These are phyloP conservation scores for Mallotus japonicus DNA, from an alignment of 441 rosid genomes.

Conservation along the genomic window DNA sequence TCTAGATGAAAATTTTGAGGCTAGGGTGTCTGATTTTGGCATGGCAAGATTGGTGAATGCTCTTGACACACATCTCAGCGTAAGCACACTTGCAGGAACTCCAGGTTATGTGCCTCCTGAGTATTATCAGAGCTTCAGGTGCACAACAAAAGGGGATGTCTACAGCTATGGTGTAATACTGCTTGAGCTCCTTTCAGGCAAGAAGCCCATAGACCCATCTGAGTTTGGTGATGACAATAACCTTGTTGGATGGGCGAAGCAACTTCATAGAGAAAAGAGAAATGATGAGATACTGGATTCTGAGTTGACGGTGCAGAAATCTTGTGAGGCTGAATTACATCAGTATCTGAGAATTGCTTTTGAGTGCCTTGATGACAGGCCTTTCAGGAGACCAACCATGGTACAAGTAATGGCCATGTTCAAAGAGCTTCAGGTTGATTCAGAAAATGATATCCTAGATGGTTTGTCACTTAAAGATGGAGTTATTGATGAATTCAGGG, in stretches of 20 bases:
- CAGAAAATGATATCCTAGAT: constrained; percentile 72
- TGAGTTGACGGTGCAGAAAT: constrained; percentile 39
- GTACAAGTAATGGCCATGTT: constrained; percentile 95
- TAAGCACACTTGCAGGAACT: constrained; percentile 93
- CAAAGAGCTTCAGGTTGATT: constrained; percentile 80
- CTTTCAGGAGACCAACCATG: constrained; percentile 86
- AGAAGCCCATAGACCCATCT: constrained; percentile 76
- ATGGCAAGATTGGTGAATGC: constrained; percentile 94
- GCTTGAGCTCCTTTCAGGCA: constrained; percentile 86
- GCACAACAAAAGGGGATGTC: constrained; percentile 94
- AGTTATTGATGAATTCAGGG: constrained; percentile 57
- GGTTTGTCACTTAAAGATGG: constrained; percentile 66
- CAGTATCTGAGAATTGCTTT: constrained; percentile 78
- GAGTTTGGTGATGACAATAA: constrained; percentile 88
- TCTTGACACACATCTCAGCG: constrained; percentile 87
- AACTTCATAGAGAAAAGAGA: constrained; percentile 67
- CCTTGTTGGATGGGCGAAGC: constrained; percentile 95
- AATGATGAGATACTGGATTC: constrained; percentile 63
- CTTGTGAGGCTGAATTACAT: constrained; percentile 53
- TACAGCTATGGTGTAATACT: constrained; percentile 91
- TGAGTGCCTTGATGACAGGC: constrained; percentile 86
- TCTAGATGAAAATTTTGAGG: constrained; percentile 75
- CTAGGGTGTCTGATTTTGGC: constrained; percentile 92
- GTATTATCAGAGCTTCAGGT: constrained; percentile 92
- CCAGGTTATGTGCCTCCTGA: constrained; percentile 96